Conservation (phyloP, 1,284 basidiomycete species). For the Cutaneotrichosporon cutaneum region DNA sequence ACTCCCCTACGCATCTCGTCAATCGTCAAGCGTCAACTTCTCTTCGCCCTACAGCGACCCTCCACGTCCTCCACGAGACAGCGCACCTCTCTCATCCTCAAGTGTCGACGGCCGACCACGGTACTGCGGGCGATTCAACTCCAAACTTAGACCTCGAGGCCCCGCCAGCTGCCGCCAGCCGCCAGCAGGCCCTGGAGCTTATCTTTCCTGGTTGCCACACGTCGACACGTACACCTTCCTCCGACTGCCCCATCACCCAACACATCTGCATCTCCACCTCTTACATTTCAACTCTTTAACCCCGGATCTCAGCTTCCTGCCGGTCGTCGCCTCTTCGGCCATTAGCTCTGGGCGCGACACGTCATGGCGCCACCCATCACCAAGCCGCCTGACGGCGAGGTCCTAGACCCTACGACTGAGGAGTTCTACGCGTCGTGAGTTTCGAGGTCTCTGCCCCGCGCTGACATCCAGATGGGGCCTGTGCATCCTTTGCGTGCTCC, state of each 20-base stretch:
- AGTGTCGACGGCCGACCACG: too few relatives aligned
- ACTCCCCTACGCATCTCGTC: too few relatives aligned
- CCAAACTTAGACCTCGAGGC: neutral
- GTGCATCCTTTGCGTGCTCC: constrained; percentile 88
- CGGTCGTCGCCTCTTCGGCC: neutral
- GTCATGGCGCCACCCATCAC: constrained; percentile 27
- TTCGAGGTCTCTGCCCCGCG: neutral
- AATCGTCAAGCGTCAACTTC: too few relatives aligned
- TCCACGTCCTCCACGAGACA: too few relatives aligned
- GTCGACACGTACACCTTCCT: neutral
- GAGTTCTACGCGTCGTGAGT: constrained; percentile 77
- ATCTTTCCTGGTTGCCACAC: neutral
- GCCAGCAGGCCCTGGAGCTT: neutral
- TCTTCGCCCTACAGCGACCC: too few relatives aligned
- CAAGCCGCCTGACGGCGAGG: constrained; percentile 33
- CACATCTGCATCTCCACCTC: neutral
- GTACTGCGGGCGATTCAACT: too few relatives aligned
- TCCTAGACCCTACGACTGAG: constrained; percentile 63
- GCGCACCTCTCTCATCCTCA: too few relatives aligned
- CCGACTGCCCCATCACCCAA: neutral
- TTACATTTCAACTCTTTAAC: neutral
- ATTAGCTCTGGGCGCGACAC: neutral
- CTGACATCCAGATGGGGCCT: constrained; percentile 66
- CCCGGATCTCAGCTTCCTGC: neutral
- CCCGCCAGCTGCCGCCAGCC: neutral